phyloP scores from a whole-genome alignment of 331 rosid genomes.

The Malus hybrid region DNA sequence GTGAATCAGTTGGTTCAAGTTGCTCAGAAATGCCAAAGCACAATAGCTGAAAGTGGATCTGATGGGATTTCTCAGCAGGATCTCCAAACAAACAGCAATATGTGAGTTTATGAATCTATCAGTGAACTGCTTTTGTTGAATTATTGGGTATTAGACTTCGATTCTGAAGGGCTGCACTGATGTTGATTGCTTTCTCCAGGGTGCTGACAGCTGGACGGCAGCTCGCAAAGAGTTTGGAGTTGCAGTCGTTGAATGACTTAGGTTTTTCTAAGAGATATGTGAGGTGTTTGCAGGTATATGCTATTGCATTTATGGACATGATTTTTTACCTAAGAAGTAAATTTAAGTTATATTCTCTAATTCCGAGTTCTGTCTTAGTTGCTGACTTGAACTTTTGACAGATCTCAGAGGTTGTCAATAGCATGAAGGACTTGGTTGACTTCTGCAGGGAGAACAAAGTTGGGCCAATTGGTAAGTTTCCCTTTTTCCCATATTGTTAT shows the following conservation, averaged over 20 bases:
- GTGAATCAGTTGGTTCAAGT: conserved; percentile 91
- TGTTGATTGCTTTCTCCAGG: conserved; percentile 35
- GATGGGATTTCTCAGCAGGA: conserved; percentile 95
- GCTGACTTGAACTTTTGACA: conserved; percentile 22
- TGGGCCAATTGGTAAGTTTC: conserved; percentile 72
- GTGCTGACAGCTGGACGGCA: conserved; percentile 84
- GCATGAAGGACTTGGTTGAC: conserved; percentile 94
- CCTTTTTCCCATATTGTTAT: not conserved
- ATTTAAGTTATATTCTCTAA: not conserved
- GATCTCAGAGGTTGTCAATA: conserved; percentile 95
- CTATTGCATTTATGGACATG: not conserved
- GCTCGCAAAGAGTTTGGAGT: conserved; percentile 85
- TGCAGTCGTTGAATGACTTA: conserved; percentile 81
- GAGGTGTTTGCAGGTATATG: conserved; percentile 91
- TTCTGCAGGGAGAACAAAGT: conserved; percentile 60
- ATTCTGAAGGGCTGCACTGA: not conserved
- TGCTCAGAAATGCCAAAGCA: conserved; percentile 84
- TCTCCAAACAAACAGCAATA: conserved; percentile 71
- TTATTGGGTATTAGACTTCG: not conserved
- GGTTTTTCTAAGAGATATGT: conserved; percentile 97
- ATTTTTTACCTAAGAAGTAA: not conserved
- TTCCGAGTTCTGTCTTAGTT: not conserved
- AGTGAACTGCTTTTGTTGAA: not conserved
- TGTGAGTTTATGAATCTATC: conserved; percentile 42
- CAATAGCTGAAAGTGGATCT: conserved; percentile 77